phyloP scores from a whole-genome alignment of 768 basidiomycete species.

The Austroboletus eburneus region DNA sequence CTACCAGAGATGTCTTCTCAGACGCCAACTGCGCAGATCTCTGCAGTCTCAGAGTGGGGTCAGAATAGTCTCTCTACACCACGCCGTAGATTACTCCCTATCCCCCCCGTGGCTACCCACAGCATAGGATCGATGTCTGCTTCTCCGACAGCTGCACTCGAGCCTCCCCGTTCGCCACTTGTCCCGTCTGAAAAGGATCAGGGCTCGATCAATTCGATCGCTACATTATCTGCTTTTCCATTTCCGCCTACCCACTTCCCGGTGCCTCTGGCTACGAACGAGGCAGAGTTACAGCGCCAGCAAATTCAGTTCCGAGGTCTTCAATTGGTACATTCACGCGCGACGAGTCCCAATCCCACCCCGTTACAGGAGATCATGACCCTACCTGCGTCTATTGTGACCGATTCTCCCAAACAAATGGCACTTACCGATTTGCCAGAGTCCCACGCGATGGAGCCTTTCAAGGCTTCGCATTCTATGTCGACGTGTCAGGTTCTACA shows the following conservation, averaged over 20 bases:
- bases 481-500: slow-evolving; percentile 8
- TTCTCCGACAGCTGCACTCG: slow-evolving; percentile 6
- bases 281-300: slow-evolving; percentile 26
- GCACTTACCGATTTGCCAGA: slow-evolving; percentile 6
- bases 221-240: slow-evolving; percentile 71
- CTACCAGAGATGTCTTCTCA: slow-evolving; percentile 20
- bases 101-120: slow-evolving; percentile 13
- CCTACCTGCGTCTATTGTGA: slow-evolving; percentile 10
- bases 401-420: slow-evolving; percentile 22
- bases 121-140: slow-evolving; percentile 10
- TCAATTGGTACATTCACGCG: slow-evolving; percentile 12
- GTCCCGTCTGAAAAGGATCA: slow-evolving; percentile 16
- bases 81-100: slow-evolving; percentile 18
- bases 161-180: slow-evolving; percentile 27
- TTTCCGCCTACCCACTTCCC: slow-evolving; percentile 70
- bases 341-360: slow-evolving; percentile 14
- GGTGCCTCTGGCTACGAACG: slow-evolving; percentile 41
- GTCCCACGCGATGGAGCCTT: not conserved
- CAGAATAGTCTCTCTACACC: slow-evolving; percentile 19
- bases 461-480: slow-evolving; percentile 4
- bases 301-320: slow-evolving; percentile 22
- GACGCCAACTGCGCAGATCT: not conserved
- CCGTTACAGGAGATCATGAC: not conserved
- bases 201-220: slow-evolving; percentile 44
- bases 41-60: slow-evolving; percentile 29